These are phyloP conservation scores for Stephania yunnanensis DNA, from an alignment of 164 flowering plant genomes.

Conservation along the genomic window DNA sequence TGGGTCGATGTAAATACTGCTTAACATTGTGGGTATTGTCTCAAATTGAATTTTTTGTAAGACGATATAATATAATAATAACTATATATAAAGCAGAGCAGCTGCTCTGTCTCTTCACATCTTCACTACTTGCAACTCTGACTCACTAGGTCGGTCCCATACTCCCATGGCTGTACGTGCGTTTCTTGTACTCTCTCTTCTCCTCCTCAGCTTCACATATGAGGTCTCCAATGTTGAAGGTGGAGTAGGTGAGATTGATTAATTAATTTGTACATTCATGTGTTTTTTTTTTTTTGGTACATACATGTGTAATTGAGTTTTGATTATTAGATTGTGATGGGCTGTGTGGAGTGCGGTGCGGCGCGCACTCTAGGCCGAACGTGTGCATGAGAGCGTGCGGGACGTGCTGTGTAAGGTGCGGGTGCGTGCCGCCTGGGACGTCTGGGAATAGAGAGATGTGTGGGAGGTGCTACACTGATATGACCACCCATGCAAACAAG, in stretches of 20 bases:
- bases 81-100: background rate
- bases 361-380: constrained; percentile 25
- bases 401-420: constrained; percentile 25
- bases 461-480: constrained; percentile 25
- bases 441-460: constrained; percentile 21
- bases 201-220: constrained; percentile 16
- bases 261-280: too few relatives aligned
- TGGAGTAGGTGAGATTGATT: background rate
- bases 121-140: background rate
- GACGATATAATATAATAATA: background rate
- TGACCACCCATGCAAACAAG: constrained; percentile 25
- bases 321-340: constrained; percentile 19
- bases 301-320: background rate
- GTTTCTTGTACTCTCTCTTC: constrained; percentile 13
- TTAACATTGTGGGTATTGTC: background rate
- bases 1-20: background rate
- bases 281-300: too few relatives aligned
- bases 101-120: background rate
- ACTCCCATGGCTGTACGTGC: constrained; percentile 17
- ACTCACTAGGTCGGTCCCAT: constrained; percentile 3
- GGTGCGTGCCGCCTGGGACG: constrained; percentile 31
- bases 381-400: constrained; percentile 22
- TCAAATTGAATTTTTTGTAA: background rate
- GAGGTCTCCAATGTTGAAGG: background rate
- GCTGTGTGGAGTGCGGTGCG: constrained; percentile 20